Base-by-base conservation (phyloP, 495 filamentous ascomycete genomes). In the Neurospora terricola region DNA sequence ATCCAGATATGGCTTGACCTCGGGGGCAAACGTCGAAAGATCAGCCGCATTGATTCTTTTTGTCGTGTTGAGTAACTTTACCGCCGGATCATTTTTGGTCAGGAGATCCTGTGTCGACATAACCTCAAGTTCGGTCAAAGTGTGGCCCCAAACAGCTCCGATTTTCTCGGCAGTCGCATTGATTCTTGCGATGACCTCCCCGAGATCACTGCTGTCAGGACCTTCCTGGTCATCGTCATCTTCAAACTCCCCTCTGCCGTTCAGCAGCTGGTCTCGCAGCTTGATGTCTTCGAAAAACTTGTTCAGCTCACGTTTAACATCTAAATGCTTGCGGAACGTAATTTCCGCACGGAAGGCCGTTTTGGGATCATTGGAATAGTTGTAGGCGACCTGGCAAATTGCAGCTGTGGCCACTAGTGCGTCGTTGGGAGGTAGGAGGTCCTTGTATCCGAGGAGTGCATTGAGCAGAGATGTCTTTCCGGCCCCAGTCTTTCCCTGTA, bases 391-490 rank as follows among this genome's bases (percentile, higher is more conserved):
- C 38, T 72, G 69, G 69, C 78, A 79, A 38, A 71, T 54, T 0
- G 78, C 76, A 11, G 79, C 76, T 2, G 78, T 80, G 10, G 78
- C 59, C 0, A 77, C 79, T n/a, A 75, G 73, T 4, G 73, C 74
- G 62, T 74, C 76, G 42, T 69, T 75, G 1, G 75, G 73, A 1
- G 79, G 77, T 0, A 81, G 68, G 5, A 81, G 38, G 14, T 76
- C 73, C 16, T 48, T 71, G 16, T 7, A 75, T 4, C 72, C 79
- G 5, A 81, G 69, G 2, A 79, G 27, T 6, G 79, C 78, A 70
- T 80, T 81, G 12, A 81, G 66, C 0, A 76, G 37, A 4, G 79
- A 76, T 0, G 78, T 80, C 69, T 81, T 81, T 18, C 79, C 79
- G 7, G 75, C 75, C 1, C 79, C 79, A 21, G 79, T 80, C 27